Conservation (phyloP, 345 rosid species). For the Brassica rapa region DNA sequence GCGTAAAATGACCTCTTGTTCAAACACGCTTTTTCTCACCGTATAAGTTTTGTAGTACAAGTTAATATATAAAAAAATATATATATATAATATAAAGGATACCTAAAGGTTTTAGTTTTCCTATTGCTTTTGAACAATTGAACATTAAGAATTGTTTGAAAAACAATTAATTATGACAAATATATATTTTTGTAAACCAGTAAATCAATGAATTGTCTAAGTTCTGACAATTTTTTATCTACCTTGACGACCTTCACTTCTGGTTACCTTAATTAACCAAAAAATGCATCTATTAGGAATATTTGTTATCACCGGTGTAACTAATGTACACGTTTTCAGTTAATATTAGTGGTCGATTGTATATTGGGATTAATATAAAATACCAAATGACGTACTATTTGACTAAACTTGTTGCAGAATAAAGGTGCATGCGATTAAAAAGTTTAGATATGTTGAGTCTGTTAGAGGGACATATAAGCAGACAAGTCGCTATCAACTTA, state of each 20-base stretch:
- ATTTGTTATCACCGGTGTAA: neutral
- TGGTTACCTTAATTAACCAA: neutral
- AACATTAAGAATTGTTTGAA: neutral
- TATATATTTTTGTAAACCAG: neutral
- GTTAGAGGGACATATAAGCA: conserved; percentile 39
- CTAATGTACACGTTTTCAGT: neutral
- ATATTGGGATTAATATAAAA: neutral
- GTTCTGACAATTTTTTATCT: neutral
- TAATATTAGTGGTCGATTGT: neutral
- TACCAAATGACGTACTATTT: conserved; percentile 5
- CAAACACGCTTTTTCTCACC: conserved; percentile 31
- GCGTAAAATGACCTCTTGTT: conserved; percentile 32
- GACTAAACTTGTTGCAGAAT: conserved; percentile 30
- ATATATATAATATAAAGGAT: neutral
- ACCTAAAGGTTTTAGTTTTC: neutral
- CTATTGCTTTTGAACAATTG: neutral
- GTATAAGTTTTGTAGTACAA: neutral
- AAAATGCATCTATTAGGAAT: neutral
- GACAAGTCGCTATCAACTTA: conserved; percentile 39
- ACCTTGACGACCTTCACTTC: neutral
- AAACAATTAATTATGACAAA: neutral
- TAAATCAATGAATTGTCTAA: neutral
- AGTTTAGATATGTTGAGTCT: conserved; percentile 34
- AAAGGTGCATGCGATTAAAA: conserved; percentile 27
- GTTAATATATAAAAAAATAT: neutral